Percentiles rank a stretch among this genome's conserved stretches.
Conservation (phyloP, 805 yeast species). For the Kazachstania kunashirensis region DNA sequence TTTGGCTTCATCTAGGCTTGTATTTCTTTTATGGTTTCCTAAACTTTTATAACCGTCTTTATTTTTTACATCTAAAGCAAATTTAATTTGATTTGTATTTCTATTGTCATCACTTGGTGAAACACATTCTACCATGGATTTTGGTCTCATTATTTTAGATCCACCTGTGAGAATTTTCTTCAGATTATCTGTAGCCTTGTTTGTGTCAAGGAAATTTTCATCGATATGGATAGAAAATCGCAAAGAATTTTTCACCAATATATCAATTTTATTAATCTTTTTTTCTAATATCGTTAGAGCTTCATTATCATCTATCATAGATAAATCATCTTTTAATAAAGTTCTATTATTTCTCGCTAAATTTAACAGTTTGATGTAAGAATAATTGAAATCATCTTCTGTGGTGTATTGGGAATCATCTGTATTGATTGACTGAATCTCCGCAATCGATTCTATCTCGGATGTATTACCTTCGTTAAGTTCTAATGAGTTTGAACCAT, state of each 20-base stretch:
- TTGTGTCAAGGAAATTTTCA: slow-evolving; percentile 2
- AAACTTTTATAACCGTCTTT: slow-evolving; percentile 1
- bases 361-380: slow-evolving; percentile 5
- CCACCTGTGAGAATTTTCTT: slow-evolving; percentile 20
- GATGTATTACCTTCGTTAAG: no score
- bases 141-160: background rate
- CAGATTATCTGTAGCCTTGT: slow-evolving; percentile 14
- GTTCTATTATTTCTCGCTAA: slow-evolving; percentile 14
- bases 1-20: background rate
- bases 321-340: slow-evolving; percentile 9
- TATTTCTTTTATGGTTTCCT: slow-evolving; percentile 1
- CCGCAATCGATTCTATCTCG: background rate
- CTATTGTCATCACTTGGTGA: background rate
- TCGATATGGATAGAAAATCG: slow-evolving; percentile 19
- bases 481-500: no score
- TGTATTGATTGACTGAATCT: background rate
- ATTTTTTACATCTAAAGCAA: background rate
- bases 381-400: background rate
- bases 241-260: slow-evolving; percentile 17
- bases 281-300: slow-evolving; percentile 5
- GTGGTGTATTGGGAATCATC: background rate
- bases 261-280: slow-evolving; percentile 11
- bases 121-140: slow-evolving; percentile 13
- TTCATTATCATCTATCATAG: slow-evolving; percentile 6
- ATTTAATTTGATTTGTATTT: slow-evolving; percentile 1